Conservation (phyloP, 2,329 filamentous ascomycete genomes). For the Apiospora sp. region DNA sequence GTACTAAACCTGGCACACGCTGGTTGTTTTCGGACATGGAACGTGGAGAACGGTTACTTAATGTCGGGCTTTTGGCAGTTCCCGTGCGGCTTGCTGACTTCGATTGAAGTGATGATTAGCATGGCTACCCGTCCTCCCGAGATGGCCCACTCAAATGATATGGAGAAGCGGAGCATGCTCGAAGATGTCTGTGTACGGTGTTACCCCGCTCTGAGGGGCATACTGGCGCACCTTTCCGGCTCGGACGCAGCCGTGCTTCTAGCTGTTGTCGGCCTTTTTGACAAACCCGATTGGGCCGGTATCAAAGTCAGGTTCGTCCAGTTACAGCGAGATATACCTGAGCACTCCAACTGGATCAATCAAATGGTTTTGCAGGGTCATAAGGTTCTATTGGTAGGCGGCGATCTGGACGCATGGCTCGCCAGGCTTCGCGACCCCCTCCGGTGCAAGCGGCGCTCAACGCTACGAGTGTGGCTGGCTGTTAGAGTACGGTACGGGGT, state of each 20-base stretch:
- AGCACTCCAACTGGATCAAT: not conserved
- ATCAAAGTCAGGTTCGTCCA: not conserved
- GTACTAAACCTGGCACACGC: not conserved
- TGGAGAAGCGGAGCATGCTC: not conserved
- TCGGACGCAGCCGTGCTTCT: constrained; percentile 7
- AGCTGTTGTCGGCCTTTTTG: not conserved
- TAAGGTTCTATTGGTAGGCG: not conserved
- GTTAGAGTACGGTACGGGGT: constrained; percentile 9
- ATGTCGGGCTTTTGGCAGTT: constrained; percentile 5
- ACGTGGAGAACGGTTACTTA: constrained; percentile 6
- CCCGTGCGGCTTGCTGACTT: not conserved
- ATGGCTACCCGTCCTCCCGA: constrained; percentile 1
- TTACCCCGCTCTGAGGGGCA: not conserved
- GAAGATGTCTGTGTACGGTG: not conserved
- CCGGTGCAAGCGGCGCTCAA: not conserved
- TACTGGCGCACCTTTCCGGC: not conserved
- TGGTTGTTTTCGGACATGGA: constrained; percentile 9
- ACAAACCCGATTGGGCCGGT: not conserved
- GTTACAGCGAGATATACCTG: not conserved
- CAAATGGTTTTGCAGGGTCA: not conserved
- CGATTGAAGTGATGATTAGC: too few relatives aligned
- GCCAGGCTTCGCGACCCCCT: not conserved
- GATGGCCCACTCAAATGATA: not conserved
- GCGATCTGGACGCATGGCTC: not conserved
- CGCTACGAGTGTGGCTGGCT: constrained; percentile 3